Base-by-base conservation (phyloP, 441 rosid genomes). In the Jatropha podagrica region DNA sequence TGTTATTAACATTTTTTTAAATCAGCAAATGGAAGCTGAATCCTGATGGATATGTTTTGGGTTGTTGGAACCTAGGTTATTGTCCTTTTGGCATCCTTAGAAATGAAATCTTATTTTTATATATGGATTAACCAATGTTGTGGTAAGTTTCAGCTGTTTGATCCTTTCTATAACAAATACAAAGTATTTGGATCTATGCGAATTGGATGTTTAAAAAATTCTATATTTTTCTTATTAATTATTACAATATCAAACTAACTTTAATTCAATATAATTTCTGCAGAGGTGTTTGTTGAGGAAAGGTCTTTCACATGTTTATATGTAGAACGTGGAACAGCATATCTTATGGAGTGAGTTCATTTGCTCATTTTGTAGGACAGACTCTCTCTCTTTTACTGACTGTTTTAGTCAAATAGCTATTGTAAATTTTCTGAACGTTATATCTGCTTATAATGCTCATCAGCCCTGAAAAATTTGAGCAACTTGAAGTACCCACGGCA, bases 271-370 rank as follows among this genome's bases (percentile, higher is more conserved):
- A 74, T 12, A 74, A 69, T 69, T 69, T 17, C 74, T 81, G 82
- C 94, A 93, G 98, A 86, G 82, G 91, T 93, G 37, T 93, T 85
- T 86, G 98, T 92, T 46, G 84, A 92, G 86, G 98, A 92, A 79
- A 92, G 87, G 85, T 78, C 89, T 71, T 88, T 84, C 87, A 89
- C 93, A 15, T 92, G 91, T 83, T 84, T 93, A 76, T 95, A 94
- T 81, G 87, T 87, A 40, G 97, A 91, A 71, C 67, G 68, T 7
- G 88, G 85, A 54, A 85, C 86, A 74, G 96, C 86, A 26, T 92
- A 79, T 77, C 85, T 93, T 58, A 92, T 93, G 77, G 97, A 93
- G 99, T 95, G 81, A 88, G 97, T 85, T 76, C 42, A 37, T 38
- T 49, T 76, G 42, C 52, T 55, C 56, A 15, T 68, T 66, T 77